Conservation (phyloP, 805 yeast genomes). For the Debaryomyces castellii region DNA sequence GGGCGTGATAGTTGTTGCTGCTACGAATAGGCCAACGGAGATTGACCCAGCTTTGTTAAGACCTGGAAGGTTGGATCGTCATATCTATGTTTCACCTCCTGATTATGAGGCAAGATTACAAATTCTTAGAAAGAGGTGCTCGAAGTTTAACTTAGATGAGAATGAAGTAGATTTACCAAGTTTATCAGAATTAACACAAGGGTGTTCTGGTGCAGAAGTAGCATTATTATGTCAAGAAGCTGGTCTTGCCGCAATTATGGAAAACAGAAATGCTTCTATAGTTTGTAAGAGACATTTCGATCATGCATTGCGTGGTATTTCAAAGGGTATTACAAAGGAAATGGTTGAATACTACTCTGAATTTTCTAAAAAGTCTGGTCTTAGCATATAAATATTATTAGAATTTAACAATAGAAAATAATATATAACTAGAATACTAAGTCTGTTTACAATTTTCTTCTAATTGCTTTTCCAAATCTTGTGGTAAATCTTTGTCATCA, state of each 20-base stretch:
- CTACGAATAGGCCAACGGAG: slow-evolving; percentile 92
- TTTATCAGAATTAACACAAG: slow-evolving; percentile 69
- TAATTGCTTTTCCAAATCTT: slow-evolving; percentile 49
- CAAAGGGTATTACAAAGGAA: slow-evolving; percentile 79
- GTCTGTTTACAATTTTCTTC: slow-evolving; percentile 59
- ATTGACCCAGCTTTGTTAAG: slow-evolving; percentile 91
- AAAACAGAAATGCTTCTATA: slow-evolving; percentile 49
- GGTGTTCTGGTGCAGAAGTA: slow-evolving; percentile 97
- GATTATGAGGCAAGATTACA: slow-evolving; percentile 76
- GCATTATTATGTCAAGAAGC: slow-evolving; percentile 93
- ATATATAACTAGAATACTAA: slow-evolving; percentile 4
- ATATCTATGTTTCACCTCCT: slow-evolving; percentile 91
- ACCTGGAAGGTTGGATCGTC: slow-evolving; percentile 94
- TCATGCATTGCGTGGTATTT: slow-evolving; percentile 63
- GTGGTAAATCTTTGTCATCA: slow-evolving; percentile 53
- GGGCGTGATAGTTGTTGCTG: slow-evolving; percentile 93
- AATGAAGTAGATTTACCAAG: slow-evolving; percentile 48
- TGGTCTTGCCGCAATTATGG: slow-evolving; percentile 92
- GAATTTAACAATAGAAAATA: neutral
- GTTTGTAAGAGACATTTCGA: slow-evolving; percentile 72
- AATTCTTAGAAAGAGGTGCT: slow-evolving; percentile 69
- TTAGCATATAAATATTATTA: slow-evolving; percentile 14
- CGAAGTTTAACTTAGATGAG: slow-evolving; percentile 53
- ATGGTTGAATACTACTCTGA: slow-evolving; percentile 75
- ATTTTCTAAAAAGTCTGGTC: slow-evolving; percentile 45